Conservation (phyloP, 345 rosid genomes). For the Turnera subulata region DNA sequence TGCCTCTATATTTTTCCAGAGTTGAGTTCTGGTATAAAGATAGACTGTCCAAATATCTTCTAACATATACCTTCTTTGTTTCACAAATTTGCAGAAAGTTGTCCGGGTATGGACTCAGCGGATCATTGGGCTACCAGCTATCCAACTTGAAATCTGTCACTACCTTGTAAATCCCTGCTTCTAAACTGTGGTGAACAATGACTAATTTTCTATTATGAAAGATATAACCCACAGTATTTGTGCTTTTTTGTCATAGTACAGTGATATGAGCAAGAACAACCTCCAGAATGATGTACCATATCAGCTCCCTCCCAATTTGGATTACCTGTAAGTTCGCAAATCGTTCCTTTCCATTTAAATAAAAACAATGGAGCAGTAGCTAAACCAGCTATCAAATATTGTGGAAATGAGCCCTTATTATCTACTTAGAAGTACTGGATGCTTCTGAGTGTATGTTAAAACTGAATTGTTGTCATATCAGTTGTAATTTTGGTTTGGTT, state of each 20-base stretch:
- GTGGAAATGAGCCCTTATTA: too few species aligned
- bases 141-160: slow-evolving; percentile 77
- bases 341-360: not conserved
- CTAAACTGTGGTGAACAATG: slow-evolving; percentile 1
- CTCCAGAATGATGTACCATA: slow-evolving; percentile 75
- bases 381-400: not conserved
- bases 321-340: slow-evolving; percentile 46
- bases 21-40: not conserved
- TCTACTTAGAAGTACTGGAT: too few species aligned
- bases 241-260: slow-evolving; percentile 53
- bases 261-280: slow-evolving; percentile 91
- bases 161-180: slow-evolving; percentile 54
- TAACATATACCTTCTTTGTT: not conserved
- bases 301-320: slow-evolving; percentile 80
- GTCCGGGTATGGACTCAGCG: slow-evolving; percentile 66
- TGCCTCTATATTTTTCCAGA: not conserved
- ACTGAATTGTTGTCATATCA: not conserved
- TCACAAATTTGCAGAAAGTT: slow-evolving; percentile 50
- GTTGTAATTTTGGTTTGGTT: not conserved
- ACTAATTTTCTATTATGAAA: slow-evolving; percentile 10
- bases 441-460: too few species aligned
- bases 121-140: slow-evolving; percentile 83
- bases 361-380: not conserved
- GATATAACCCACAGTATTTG: slow-evolving; percentile 20
- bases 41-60: not conserved